Base-by-base conservation (phyloP, 805 yeast species). In the Lipomyces yamadae region DNA sequence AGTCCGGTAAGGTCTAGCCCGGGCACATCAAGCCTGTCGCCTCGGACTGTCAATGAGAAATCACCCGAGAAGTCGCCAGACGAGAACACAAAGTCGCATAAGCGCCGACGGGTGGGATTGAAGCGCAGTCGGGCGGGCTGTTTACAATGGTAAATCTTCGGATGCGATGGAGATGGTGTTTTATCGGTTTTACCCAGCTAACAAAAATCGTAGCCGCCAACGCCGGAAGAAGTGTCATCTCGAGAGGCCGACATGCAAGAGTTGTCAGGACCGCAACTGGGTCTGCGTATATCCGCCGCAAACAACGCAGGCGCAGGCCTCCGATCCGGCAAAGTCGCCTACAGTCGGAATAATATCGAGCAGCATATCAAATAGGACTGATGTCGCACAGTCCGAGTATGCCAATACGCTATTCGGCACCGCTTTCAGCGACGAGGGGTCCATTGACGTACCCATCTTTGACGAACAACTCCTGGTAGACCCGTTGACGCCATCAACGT, bases 111-210 rank as follows among this genome's bases (percentile, higher is more conserved):
- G n/a, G 55, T 63, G 18, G 71, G 71, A 8, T 61, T 68, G 39
- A 68, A 68, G 58, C 67, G 71, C 32, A 63, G 58, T 33, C 64
- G 71, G 5, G 50, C 42, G 11, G 71, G 71, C 29, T 68, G 71
- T 60, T 56, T 64, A 5, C 71, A 68, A 35, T 68, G 71, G 71
- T 68, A 32, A 0, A 62, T 48, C 24, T 24, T 24, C 11, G 10
- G 48, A 42, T 15, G 18, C 18, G 48, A 24, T 24, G 24, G 24
- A 24, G 24, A 24, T 24, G 24, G 24, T 24, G 1, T 24, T 24
- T 24, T 24, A 24, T 24, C 24, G 24, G 24, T 24, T 24, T 24
- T 24, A 24, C 48, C 48, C 2, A 3, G 48, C 48, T 42, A 42
- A 42, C 48, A 6, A 24, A 24, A 24, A 42, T 42, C 7, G 48